Base-by-base conservation (phyloP, 1,284 basidiomycete genomes). In the Coniferiporia sulphurascens region DNA sequence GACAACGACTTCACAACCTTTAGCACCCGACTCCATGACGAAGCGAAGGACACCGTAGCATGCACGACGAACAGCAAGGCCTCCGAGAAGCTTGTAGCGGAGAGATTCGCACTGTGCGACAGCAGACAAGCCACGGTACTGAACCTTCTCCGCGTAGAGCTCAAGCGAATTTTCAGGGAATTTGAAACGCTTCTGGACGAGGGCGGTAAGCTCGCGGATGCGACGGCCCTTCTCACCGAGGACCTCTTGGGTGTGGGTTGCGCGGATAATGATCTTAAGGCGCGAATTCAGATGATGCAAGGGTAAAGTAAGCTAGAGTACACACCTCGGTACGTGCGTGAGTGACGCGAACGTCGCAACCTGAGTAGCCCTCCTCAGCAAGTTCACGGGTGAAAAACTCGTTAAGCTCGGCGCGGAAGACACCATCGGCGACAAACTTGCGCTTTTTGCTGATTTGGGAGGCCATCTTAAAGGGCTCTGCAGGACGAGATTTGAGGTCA, bases 11-110 rank as follows among this genome's bases (percentile, higher is more conserved):
- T 99, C 97, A 74, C 95, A 98, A 78, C 97, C 97, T 83, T 99
- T 99, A 68, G 97, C 97, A 69, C 93, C 93, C 62, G 95, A 98
- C 82, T 99, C 97, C 97, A 99, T 99, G 69, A 99, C 95, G 84
- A 98, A 99, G 71, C 97, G 94, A 73, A 99, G 94, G 69, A 99
- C 97, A 92, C 97, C 97, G 76, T 98, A 99, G 81, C 96, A 98
- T 62, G 97, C 97, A 75, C 96, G 90, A 75, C 97, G 91, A 73
- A 99, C 96, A 71, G 97, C 97, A 69, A 99, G 93, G 79, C 97
- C 97, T 80, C 95, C 95, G 68, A 99, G 91, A 66, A 99, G 89
- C 81, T 99, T 99, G 89, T 99, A 98, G 69, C 96, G 84, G 76
- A 99, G 85, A 69, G 89, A 93, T 84, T 99, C 97, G 80, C 96